phyloP scores from a whole-genome alignment of 306 rosid species.

The Rosa lucieae region DNA sequence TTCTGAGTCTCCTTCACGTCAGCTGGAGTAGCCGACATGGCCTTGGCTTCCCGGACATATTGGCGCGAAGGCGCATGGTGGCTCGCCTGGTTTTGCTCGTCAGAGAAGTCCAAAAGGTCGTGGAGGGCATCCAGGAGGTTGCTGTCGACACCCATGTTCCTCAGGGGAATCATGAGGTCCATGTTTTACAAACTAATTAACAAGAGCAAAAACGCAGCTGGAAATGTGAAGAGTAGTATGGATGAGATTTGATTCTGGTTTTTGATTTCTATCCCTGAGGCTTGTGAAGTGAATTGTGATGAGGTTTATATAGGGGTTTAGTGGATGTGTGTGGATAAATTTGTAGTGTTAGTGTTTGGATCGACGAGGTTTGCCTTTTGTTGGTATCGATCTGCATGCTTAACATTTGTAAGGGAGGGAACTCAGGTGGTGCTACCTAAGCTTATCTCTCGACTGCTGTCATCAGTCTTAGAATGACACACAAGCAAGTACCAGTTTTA shows the following conservation, averaged over 20 bases:
- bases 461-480: not conserved
- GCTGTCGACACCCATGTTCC: conserved; percentile 35
- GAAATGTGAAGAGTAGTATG: not conserved
- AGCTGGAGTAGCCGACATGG: conserved; percentile 36
- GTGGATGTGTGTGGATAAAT: not conserved
- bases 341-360: not conserved
- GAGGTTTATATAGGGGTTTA: not conserved
- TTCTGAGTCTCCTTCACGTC: conserved; percentile 40
- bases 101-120: conserved; percentile 43
- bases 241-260: not conserved
- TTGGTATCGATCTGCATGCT: not conserved
- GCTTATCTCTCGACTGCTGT: not conserved
- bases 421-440: not conserved
- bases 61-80: conserved; percentile 37
- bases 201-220: not conserved
- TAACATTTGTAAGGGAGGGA: not conserved
- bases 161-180: conserved; percentile 28
- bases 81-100: conserved; percentile 29
- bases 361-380: not conserved
- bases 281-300: not conserved
- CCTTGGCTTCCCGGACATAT: conserved; percentile 39
- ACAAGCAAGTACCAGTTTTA: not conserved
- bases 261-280: not conserved
- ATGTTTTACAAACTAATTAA: not conserved
- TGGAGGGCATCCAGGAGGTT: conserved; percentile 35